Conservation (phyloP, 352 stramenopile genomes). For the Pythium phragmiticola region DNA sequence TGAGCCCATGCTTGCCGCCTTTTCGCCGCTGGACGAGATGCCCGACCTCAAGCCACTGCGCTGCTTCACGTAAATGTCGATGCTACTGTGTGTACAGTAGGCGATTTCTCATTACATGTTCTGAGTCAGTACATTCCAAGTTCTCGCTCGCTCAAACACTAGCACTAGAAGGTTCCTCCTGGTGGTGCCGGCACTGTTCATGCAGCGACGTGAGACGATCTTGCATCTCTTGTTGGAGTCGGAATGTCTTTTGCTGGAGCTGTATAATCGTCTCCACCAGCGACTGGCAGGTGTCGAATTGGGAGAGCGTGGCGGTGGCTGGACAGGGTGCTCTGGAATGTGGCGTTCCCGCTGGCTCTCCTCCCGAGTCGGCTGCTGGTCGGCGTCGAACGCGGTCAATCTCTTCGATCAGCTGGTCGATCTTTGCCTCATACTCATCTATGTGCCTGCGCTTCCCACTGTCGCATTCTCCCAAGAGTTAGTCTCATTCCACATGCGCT, state of each 20-base stretch:
- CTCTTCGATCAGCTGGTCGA: conserved; percentile 56
- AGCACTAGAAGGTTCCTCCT: conserved; percentile 60
- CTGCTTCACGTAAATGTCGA: conserved; percentile 29
- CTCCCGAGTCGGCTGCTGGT: conserved; percentile 5
- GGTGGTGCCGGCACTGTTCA: conserved; percentile 22
- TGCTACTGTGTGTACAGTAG: neutral
- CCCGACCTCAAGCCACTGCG: conserved; percentile 42
- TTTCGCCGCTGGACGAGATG: conserved; percentile 45
- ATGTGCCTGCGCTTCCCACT: conserved; percentile 44
- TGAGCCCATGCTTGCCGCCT: conserved; percentile 39
- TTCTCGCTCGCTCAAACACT: conserved; percentile 42
- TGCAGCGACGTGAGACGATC: conserved; percentile 42
- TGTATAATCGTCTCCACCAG: conserved; percentile 50
- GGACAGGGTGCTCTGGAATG: neutral
- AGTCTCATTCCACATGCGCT: neutral
- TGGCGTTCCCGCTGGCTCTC: neutral
- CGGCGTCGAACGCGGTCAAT: conserved; percentile 54
- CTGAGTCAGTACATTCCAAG: too few species aligned
- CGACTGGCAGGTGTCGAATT: conserved; percentile 25
- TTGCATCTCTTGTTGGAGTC: conserved; percentile 54
- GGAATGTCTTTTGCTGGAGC: conserved; percentile 54
- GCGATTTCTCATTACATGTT: neutral
- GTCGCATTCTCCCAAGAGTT: neutral
- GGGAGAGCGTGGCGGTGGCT: neutral
- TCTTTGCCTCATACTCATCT: conserved; percentile 47